These are phyloP conservation scores for Larix kaempferi DNA, from an alignment of 75 land plant species.

Conservation along the genomic window DNA sequence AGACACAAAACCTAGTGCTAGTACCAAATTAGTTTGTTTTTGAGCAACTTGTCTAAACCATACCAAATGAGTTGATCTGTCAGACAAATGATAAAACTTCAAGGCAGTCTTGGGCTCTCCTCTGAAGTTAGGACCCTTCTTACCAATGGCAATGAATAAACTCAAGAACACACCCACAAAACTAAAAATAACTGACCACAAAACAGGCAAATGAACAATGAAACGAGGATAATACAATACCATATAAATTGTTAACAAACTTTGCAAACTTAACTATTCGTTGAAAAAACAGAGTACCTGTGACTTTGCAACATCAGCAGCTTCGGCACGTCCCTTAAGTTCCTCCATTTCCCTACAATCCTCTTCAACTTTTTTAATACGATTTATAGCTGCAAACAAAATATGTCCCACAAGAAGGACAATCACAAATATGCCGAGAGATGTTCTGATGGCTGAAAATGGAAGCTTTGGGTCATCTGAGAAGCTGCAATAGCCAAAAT, in stretches of 20 bases:
- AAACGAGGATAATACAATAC: not conserved
- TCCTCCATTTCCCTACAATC: constrained; percentile 41
- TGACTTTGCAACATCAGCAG: constrained; percentile 47
- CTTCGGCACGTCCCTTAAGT: constrained; percentile 40
- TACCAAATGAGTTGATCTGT: not conserved
- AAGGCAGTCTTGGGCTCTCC: not conserved
- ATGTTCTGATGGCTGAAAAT: constrained; percentile 30
- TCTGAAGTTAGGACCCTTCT: not conserved
- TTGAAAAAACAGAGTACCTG: constrained; percentile 21
- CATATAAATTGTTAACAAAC: no score
- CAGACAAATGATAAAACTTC: no score
- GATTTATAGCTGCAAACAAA: constrained; percentile 29
- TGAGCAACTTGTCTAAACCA: not conserved
- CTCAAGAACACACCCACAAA: not conserved
- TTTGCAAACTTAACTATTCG: not conserved
- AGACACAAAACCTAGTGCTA: no score
- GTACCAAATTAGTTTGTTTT: no score
- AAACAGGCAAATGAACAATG: not conserved
- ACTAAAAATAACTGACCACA: not conserved
- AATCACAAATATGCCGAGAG: constrained; percentile 28
- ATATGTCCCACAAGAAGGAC: constrained; percentile 34
- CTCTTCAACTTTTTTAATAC: constrained; percentile 41
- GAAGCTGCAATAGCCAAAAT: constrained; percentile 28
- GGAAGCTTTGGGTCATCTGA: constrained; percentile 24
- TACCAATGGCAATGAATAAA: not conserved